Evolutionary conservation across 78 protist genomes (phyloP).

Genomic region (Acrasis kona): DNA sequence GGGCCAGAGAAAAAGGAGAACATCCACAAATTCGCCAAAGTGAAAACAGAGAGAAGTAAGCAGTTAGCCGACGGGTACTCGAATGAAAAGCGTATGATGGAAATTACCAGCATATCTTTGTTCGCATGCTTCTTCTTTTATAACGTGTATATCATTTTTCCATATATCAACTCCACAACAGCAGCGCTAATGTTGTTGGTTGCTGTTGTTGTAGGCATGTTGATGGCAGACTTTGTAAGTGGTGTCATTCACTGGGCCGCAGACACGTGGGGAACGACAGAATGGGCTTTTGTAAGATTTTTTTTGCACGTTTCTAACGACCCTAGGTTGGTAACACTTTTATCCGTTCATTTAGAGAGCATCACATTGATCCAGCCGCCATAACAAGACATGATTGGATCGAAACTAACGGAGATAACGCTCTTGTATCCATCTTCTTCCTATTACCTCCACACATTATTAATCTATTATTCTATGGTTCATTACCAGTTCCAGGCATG

Average conservation of each 20-base stretch:
- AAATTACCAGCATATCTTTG: neutral
- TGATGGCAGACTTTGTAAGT: conserved; percentile 21
- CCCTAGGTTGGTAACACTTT: no score
- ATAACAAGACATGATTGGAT: conserved; percentile 53
- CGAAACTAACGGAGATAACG: conserved; percentile 72
- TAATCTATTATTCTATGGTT: conserved; percentile 13
- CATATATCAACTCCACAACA: neutral
- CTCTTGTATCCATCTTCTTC: conserved; percentile 39
- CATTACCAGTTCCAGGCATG: conserved; percentile 26
- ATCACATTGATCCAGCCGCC: conserved; percentile 51
- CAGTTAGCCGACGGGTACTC: neutral
- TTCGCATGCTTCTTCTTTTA: neutral
- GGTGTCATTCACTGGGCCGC: conserved; percentile 53
- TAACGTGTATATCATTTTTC: neutral
- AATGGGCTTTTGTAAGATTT: conserved; percentile 54
- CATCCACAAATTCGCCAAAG: no score
- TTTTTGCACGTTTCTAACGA: neutral
- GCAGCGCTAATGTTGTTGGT: neutral
- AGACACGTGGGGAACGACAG: conserved; percentile 71
- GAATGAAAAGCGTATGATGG: neutral
- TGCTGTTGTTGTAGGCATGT: neutral
- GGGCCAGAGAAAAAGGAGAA: no score
- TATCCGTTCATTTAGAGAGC: conserved; percentile 70
- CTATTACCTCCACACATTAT: neutral
- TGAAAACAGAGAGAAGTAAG: no score